phyloP scores from a whole-genome alignment of 2,329 filamentous ascomycete genomes.

The Claviceps maximensis region DNA sequence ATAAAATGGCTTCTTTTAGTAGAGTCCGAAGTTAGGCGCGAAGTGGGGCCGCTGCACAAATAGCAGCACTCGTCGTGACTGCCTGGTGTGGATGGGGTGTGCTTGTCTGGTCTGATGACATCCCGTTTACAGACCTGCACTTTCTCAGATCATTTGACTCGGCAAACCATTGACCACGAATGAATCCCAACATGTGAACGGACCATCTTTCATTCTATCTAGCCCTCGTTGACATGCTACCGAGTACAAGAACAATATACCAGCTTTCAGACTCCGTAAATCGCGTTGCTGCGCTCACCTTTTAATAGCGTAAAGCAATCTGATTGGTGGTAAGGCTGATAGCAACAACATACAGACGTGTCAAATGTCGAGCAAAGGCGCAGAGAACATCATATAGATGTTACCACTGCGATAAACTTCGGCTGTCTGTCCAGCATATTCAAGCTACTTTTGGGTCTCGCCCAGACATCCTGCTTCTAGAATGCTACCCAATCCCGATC shows the following conservation, averaged over 20 bases:
- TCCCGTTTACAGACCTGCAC: background rate
- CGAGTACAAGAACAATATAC: background rate
- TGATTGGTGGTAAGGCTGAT: background rate
- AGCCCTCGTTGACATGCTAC: background rate
- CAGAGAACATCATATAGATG: slow-evolving; percentile 37
- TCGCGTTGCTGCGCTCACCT: background rate
- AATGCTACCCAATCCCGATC: background rate
- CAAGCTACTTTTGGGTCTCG: slow-evolving; percentile 29
- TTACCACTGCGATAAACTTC: slow-evolving; percentile 37
- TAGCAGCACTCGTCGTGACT: no score
- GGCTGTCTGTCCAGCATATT: slow-evolving; percentile 32
- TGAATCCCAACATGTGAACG: background rate
- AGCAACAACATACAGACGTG: no score
- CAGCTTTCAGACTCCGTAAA: background rate
- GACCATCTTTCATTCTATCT: background rate
- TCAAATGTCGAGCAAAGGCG: slow-evolving; percentile 8
- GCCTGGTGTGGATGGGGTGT: no score
- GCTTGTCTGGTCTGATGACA: background rate
- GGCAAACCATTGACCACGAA: background rate
- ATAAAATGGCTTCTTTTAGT: no score
- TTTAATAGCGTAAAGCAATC: background rate
- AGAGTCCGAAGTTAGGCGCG: no score
- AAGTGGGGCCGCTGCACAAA: no score
- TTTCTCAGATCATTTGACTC: background rate
- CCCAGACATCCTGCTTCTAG: slow-evolving; percentile 10